A percentile compares a stretch with the other conserved stretches of the same genome.
Evolutionary conservation across 305 asterid genomes (phyloP).

Genomic region (Rubia peregrina): DNA sequence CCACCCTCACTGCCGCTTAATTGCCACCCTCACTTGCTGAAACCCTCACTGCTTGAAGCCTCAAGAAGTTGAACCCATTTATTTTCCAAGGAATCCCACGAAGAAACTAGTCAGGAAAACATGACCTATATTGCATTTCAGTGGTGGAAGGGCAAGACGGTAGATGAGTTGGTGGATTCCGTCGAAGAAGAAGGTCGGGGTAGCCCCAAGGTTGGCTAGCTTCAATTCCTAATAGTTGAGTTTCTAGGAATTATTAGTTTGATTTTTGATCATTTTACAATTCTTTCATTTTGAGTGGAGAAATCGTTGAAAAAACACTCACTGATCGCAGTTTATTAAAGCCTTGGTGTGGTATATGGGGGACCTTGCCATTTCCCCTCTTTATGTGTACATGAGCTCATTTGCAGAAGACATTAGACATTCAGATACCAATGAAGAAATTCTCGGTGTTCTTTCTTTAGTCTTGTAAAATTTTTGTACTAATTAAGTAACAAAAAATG

Average conservation of each 20-base stretch:
- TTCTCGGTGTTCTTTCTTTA: conserved; percentile 84
- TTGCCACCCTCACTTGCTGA: too few species aligned
- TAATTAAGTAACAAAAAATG: not conserved
- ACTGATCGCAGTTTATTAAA: conserved; percentile 76
- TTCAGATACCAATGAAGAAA: conserved; percentile 90
- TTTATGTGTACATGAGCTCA: conserved; percentile 88
- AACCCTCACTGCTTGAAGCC: too few species aligned
- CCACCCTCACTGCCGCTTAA: too few species aligned
- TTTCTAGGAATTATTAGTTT: conserved; percentile 7
- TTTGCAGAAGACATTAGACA: conserved; percentile 95
- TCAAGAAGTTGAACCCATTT: too few species aligned
- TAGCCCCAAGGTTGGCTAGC: conserved; percentile 48
- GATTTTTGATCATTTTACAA: conserved; percentile 13
- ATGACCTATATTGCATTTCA: too few species aligned
- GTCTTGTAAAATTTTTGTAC: conserved; percentile 20
- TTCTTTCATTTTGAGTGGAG: conserved; percentile 28
- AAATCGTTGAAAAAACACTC: conserved; percentile 77
- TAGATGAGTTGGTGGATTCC: too few species aligned
- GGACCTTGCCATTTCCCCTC: conserved; percentile 92
- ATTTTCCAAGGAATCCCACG: too few species aligned
- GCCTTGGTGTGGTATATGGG: conserved; percentile 98
- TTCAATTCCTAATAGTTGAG: not conserved
- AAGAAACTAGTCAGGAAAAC: too few species aligned
- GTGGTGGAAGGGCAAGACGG: too few species aligned
- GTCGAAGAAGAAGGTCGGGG: conserved; percentile 61